These are phyloP conservation scores for Athelia psychrophila DNA, from an alignment of 1,284 basidiomycete species.

Conservation along the genomic window DNA sequence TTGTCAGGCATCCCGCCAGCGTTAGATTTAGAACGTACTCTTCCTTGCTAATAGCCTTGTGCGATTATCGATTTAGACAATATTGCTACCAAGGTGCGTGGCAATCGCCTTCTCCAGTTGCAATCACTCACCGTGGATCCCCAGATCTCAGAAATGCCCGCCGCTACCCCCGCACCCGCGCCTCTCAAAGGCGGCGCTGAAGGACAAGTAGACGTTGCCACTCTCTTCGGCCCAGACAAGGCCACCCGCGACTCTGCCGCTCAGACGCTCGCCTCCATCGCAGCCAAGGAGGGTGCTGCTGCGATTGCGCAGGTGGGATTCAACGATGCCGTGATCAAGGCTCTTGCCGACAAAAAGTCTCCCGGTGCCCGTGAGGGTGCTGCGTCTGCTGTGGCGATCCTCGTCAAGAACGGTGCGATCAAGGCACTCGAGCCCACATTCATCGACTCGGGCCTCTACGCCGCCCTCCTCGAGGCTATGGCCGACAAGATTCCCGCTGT, in stretches of 20 bases:
- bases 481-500: constrained; percentile 91
- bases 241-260: constrained; percentile 69
- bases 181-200: constrained; percentile 64
- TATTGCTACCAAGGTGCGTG: no score
- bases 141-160: constrained; percentile 68
- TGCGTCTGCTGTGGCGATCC: constrained; percentile 65
- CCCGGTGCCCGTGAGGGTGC: constrained; percentile 85
- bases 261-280: constrained; percentile 67
- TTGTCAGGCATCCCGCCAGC: constrained; percentile 54
- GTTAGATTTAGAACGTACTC: constrained; percentile 53
- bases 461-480: constrained; percentile 86
- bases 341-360: constrained; percentile 89
- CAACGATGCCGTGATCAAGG: constrained; percentile 80
- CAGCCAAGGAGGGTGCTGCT: constrained; percentile 85
- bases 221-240: constrained; percentile 76
- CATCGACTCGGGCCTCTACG: constrained; percentile 82
- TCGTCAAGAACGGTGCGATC: constrained; percentile 78
- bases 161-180: constrained; percentile 54
- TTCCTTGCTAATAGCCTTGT: constrained; percentile 42
- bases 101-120: constrained; percentile 2
- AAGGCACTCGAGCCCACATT: constrained; percentile 90
- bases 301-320: constrained; percentile 80
- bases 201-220: constrained; percentile 58
- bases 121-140: no score
- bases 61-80: constrained; percentile 36